phyloP scores from a whole-genome alignment of 495 filamentous ascomycete species.

The Cryomyces minteri region DNA sequence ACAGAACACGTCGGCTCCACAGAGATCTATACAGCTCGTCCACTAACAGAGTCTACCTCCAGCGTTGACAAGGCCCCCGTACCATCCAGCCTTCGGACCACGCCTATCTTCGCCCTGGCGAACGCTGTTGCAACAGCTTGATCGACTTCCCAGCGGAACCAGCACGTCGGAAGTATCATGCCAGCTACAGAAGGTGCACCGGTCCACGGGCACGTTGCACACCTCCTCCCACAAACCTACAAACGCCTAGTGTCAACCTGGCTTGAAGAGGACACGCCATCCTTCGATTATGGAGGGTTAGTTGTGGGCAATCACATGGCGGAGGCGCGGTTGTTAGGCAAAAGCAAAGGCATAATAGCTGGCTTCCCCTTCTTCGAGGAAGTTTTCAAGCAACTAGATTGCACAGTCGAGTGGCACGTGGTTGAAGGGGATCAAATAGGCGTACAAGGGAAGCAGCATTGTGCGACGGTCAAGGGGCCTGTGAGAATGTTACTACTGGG shows the following conservation, averaged over 20 bases:
- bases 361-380: constrained; percentile 93
- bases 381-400: constrained; percentile 76
- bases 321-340: constrained; percentile 75
- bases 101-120: not conserved
- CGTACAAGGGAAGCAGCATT: constrained; percentile 35
- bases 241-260: constrained; percentile 63
- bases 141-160: not conserved
- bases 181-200: constrained; percentile 25
- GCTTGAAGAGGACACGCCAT: constrained; percentile 90
- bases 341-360: constrained; percentile 71
- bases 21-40: not conserved
- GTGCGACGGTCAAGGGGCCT: constrained; percentile 75
- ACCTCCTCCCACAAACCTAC: constrained; percentile 72
- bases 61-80: not conserved
- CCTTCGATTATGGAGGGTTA: constrained; percentile 92
- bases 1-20: not conserved
- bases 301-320: constrained; percentile 69
- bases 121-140: not conserved
- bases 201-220: constrained; percentile 52
- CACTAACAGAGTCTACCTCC: not conserved
- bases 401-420: constrained; percentile 78
- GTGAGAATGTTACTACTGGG: constrained; percentile 74
- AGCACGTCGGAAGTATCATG: not conserved
- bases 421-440: constrained; percentile 42
- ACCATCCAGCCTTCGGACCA: not conserved